A percentile compares a stretch with the other conserved stretches of the same genome.
Evolutionary conservation across 2,329 filamentous ascomycete species (phyloP).

Genomic region (Colletotrichum liaoningense): DNA sequence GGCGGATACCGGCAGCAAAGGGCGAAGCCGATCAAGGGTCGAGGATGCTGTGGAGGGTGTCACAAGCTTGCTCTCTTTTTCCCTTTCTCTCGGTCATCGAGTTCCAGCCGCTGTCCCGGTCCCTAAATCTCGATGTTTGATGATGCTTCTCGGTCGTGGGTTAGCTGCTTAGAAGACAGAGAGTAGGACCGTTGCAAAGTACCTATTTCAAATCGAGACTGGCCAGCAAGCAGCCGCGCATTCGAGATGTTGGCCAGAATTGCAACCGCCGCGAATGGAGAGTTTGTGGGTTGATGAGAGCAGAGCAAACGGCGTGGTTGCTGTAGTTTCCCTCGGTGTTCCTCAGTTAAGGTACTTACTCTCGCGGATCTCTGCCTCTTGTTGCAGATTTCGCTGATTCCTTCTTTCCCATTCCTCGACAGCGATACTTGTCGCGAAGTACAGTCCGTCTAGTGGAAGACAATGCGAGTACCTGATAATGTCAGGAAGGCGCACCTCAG

Average conservation of each 20-base stretch:
- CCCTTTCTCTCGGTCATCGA: not conserved
- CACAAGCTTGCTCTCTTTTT: slow-evolving; percentile 2
- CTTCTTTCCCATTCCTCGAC: not conserved
- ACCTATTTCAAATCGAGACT: not conserved
- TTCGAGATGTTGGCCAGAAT: too few species aligned
- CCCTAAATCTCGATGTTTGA: not conserved
- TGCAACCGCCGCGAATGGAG: not conserved
- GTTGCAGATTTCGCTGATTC: too few species aligned
- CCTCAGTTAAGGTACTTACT: too few species aligned
- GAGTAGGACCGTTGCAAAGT: not conserved
- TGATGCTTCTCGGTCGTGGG: not conserved
- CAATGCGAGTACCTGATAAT: not conserved
- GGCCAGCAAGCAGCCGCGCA: not conserved
- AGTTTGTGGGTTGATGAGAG: not conserved
- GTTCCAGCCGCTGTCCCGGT: not conserved
- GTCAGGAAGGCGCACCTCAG: not conserved
- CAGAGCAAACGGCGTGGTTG: not conserved
- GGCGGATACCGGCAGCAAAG: slow-evolving; percentile 25
- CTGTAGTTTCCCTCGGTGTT: not conserved
- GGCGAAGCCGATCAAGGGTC: slow-evolving; percentile 1
- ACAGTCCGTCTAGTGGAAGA: not conserved
- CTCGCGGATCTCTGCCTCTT: too few species aligned
- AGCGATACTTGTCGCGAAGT: not conserved
- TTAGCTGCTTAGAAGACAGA: not conserved
- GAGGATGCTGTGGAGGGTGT: slow-evolving; percentile 12